Percentiles rank a stretch among this genome's conserved stretches.
These are phyloP conservation scores for Cyathus striatus DNA, from an alignment of 768 basidiomycete genomes.

Conservation along the genomic window DNA sequence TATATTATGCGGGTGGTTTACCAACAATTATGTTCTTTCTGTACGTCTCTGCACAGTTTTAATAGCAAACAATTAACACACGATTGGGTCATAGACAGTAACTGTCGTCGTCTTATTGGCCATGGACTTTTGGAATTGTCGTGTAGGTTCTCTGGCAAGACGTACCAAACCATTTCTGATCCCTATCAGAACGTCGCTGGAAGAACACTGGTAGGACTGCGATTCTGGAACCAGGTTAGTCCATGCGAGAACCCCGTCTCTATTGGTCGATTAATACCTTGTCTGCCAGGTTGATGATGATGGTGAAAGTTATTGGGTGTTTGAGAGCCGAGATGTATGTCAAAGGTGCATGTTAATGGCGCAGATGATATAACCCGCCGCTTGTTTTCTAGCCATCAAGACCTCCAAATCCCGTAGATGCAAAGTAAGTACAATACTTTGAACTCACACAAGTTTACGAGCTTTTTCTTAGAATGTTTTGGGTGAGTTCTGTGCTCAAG, in stretches of 20 bases:
- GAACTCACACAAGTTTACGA: conserved; percentile 2
- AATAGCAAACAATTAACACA: background rate
- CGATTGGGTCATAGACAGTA: conserved; percentile 57
- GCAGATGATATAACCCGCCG: no score
- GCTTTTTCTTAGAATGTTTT: conserved; percentile 70
- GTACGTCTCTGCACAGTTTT: conserved; percentile 38
- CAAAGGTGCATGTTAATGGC: no score
- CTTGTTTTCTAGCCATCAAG: conserved; percentile 80
- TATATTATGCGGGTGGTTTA: conserved; percentile 88
- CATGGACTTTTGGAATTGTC: conserved; percentile 98
- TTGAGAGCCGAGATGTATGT: conserved; percentile 88
- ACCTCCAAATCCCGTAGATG: conserved; percentile 84
- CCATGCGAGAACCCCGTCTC: no score
- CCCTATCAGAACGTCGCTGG: conserved; percentile 81
- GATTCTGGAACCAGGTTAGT: conserved; percentile 93
- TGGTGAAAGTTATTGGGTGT: conserved; percentile 95
- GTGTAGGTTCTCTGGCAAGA: conserved; percentile 42
- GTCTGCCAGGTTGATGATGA: conserved; percentile 81
- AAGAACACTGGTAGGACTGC: conserved; percentile 85
- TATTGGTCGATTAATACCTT: no score
- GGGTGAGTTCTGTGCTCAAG: conserved; percentile 45
- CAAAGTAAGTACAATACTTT: conserved; percentile 51
- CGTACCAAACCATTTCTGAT: conserved; percentile 1
- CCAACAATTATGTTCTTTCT: conserved; percentile 87
- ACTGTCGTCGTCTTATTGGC: conserved; percentile 89